phyloP scores from a whole-genome alignment of 148 eudicot genomes.

The Dysphania ambrosioides region DNA sequence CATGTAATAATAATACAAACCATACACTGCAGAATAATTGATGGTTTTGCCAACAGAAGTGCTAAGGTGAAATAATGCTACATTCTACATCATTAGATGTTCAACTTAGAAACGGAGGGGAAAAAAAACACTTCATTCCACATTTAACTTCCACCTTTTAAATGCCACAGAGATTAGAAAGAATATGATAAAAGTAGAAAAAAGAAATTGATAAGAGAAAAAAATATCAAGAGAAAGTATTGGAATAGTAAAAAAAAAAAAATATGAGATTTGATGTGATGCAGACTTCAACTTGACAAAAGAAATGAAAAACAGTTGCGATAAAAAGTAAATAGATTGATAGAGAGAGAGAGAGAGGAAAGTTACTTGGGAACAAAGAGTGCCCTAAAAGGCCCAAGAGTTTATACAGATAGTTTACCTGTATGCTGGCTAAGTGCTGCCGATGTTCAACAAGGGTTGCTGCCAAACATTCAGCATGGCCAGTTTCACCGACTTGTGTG shows the following conservation, averaged over 20 bases:
- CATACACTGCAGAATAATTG: too few species aligned
- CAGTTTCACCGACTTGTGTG: constrained; percentile 64
- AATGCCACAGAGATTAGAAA: too few species aligned
- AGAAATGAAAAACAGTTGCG: background rate
- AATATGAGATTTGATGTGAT: background rate
- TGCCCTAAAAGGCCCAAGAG: background rate
- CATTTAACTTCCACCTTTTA: too few species aligned
- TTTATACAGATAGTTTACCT: constrained; percentile 37
- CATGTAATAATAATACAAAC: too few species aligned
- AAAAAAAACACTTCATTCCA: too few species aligned
- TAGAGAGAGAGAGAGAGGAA: background rate
- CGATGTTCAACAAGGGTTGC: constrained; percentile 89
- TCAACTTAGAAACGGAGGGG: too few species aligned
- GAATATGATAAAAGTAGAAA: too few species aligned
- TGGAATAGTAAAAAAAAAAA: background rate
- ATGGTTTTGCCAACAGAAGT: too few species aligned
- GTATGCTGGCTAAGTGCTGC: constrained; percentile 94
- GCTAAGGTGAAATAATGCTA: too few species aligned
- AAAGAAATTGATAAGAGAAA: too few species aligned
- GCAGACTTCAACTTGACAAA: background rate
- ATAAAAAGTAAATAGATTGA: background rate
- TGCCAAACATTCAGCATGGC: constrained; percentile 89
- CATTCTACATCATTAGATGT: too few species aligned
- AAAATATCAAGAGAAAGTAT: background rate
- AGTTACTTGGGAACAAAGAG: background rate